These are phyloP conservation scores for Neurospora africana DNA, from an alignment of 495 filamentous ascomycete species.

Conservation along the genomic window DNA sequence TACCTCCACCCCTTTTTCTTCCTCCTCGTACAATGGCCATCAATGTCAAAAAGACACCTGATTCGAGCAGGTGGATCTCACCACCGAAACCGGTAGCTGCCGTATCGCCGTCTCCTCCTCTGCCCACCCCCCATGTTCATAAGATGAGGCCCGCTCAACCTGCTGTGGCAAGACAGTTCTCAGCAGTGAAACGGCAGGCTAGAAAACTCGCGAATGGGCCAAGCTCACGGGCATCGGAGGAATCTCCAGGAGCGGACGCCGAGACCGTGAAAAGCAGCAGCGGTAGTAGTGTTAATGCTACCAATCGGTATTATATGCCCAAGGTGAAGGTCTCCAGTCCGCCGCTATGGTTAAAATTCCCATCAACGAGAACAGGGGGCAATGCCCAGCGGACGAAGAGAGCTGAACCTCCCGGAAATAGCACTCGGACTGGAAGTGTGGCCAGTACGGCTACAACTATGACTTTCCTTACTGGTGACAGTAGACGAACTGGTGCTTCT, in stretches of 20 bases:
- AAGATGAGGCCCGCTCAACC: neutral
- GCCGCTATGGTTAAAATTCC: conserved; percentile 23
- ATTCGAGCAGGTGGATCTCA: neutral
- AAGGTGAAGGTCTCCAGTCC: conserved; percentile 23
- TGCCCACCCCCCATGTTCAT: neutral
- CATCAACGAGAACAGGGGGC: conserved; percentile 19
- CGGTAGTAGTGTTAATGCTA: neutral
- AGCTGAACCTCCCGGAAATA: neutral
- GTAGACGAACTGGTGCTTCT: neutral
- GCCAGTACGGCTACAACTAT: neutral
- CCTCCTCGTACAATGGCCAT: neutral
- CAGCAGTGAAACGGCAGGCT: conserved; percentile 3
- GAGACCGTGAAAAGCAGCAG: neutral
- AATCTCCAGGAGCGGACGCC: conserved; percentile 4
- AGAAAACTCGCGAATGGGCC: conserved; percentile 3
- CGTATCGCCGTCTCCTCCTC: neutral
- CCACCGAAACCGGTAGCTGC: neutral
- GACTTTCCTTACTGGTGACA: neutral
- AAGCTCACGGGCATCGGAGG: conserved; percentile 2
- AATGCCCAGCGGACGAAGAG: neutral
- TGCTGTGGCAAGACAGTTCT: conserved; percentile 1
- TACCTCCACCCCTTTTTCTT: neutral
- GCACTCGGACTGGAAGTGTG: neutral
- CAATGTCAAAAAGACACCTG: neutral
- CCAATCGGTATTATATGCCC: conserved; percentile 3